These are phyloP conservation scores for Linum trigynum DNA, from an alignment of 345 rosid genomes.

Conservation along the genomic window DNA sequence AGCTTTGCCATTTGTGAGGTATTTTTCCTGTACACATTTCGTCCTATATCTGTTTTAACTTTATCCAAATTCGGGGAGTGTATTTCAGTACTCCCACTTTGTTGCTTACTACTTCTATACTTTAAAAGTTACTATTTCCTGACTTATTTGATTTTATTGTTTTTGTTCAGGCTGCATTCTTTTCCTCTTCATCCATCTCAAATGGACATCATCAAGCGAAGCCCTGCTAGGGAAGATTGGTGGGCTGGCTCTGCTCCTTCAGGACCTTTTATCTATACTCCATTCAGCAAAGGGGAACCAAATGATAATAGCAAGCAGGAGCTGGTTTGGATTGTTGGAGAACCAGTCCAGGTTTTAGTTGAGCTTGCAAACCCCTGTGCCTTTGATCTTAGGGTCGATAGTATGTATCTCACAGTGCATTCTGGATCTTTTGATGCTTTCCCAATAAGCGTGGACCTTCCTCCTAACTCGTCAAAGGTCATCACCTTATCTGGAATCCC, in stretches of 20 bases:
- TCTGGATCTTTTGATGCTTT: slow-evolving; percentile 86
- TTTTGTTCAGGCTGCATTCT: slow-evolving; percentile 59
- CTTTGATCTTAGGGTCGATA: slow-evolving; percentile 82
- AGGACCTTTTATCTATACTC: slow-evolving; percentile 97
- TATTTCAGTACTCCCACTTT: slow-evolving; percentile 1
- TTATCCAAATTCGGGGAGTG: background rate
- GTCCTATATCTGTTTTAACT: no score
- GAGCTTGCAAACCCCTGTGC: slow-evolving; percentile 99
- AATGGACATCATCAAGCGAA: slow-evolving; percentile 74
- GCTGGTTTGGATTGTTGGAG: slow-evolving; percentile 88
- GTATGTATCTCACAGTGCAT: slow-evolving; percentile 82
- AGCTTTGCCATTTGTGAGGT: slow-evolving; percentile 95
- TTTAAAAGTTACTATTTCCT: background rate
- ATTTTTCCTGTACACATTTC: slow-evolving; percentile 3
- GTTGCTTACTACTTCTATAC: background rate
- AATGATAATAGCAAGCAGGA: slow-evolving; percentile 74
- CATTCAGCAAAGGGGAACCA: slow-evolving; percentile 88
- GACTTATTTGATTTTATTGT: background rate
- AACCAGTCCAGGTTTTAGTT: slow-evolving; percentile 93
- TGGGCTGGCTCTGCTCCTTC: slow-evolving; percentile 95
- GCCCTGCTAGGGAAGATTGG: slow-evolving; percentile 92
- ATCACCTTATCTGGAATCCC: slow-evolving; percentile 89
- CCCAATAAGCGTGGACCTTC: slow-evolving; percentile 80
- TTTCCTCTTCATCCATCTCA: slow-evolving; percentile 82
- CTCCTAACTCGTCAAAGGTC: slow-evolving; percentile 95